Percentiles rank a stretch among this genome's conserved stretches.
phyloP scores from a whole-genome alignment of 2,329 filamentous ascomycete genomes.

The Ploettnerulaceae sp. region DNA sequence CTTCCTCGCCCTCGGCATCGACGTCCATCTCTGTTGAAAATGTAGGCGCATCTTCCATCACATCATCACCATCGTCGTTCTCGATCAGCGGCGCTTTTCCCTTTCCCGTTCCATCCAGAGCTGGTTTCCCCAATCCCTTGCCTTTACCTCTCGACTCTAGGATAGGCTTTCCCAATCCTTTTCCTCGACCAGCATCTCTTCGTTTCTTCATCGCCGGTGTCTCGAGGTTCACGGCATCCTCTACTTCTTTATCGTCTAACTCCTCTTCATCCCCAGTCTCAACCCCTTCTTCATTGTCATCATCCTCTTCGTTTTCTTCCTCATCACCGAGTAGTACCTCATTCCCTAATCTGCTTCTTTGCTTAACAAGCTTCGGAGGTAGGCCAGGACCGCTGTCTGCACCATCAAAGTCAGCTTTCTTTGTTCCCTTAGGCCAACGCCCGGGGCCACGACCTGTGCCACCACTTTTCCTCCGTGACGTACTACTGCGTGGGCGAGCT shows the following conservation, averaged over 20 bases:
- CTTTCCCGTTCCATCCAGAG: constrained; percentile 15
- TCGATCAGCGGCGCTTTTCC: constrained; percentile 17
- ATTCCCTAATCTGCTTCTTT: constrained; percentile 31
- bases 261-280: constrained; percentile 19
- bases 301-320: constrained; percentile 20
- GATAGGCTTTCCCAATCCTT: constrained; percentile 25
- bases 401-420: constrained; percentile 64
- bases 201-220: constrained; percentile 24
- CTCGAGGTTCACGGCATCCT: constrained; percentile 29
- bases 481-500: constrained; percentile 31
- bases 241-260: constrained; percentile 19
- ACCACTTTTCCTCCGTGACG: constrained; percentile 51
- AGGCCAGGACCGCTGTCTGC: constrained; percentile 60
- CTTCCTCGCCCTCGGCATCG: constrained; percentile 28
- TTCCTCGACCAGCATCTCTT: constrained; percentile 14
- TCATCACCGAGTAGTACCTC: constrained; percentile 32
- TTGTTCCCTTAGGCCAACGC: constrained; percentile 63
- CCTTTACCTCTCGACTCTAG: constrained; percentile 17
- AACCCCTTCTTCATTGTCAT: constrained; percentile 20
- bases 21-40: constrained; percentile 20
- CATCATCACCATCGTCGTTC: constrained; percentile 26
- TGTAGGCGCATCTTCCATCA: constrained; percentile 33
- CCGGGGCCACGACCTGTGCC: constrained; percentile 61
- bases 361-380: constrained; percentile 43
- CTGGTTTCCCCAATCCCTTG: constrained; percentile 11